These are phyloP conservation scores for Nidula microcarpa DNA, from an alignment of 768 basidiomycete genomes.

Conservation along the genomic window DNA sequence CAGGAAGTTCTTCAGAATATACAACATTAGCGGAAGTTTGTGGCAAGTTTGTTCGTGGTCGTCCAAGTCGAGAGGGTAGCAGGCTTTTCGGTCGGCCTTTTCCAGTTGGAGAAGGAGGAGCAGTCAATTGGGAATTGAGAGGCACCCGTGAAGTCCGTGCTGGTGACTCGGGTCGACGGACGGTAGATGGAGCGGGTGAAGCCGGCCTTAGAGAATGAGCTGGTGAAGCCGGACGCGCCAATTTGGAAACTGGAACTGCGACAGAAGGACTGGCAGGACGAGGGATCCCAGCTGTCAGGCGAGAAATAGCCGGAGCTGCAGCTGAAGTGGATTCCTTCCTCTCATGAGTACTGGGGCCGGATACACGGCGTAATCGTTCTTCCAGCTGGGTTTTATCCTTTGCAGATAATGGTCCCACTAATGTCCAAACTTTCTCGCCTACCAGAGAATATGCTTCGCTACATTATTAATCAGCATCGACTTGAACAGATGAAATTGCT, in stretches of 20 bases:
- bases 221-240: constrained; percentile 48
- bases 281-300: constrained; percentile 41
- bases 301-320: constrained; percentile 39
- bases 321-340: constrained; percentile 29
- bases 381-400: constrained; percentile 94
- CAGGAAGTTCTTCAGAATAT: not conserved
- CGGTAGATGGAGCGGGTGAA: constrained; percentile 34
- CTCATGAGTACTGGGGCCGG: constrained; percentile 55
- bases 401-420: constrained; percentile 69
- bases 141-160: constrained; percentile 24
- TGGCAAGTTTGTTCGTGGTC: constrained; percentile 51
- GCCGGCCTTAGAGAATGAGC: constrained; percentile 32
- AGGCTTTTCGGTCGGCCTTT: constrained; percentile 60
- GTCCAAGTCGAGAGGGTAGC: constrained; percentile 72
- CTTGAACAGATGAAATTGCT: constrained; percentile 1
- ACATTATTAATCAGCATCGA: constrained; percentile 7
- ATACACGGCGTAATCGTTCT: constrained; percentile 81
- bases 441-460: constrained; percentile 82
- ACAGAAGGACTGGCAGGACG: constrained; percentile 48
- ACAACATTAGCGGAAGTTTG: constrained; percentile 12
- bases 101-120: constrained; percentile 35
- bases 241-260: constrained; percentile 30
- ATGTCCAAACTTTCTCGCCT: constrained; percentile 82
- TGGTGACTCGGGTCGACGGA: constrained; percentile 40
- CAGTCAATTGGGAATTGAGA: constrained; percentile 11